Base-by-base conservation (phyloP, 2,329 filamentous ascomycete species). In the Penicillium brevicompactum region DNA sequence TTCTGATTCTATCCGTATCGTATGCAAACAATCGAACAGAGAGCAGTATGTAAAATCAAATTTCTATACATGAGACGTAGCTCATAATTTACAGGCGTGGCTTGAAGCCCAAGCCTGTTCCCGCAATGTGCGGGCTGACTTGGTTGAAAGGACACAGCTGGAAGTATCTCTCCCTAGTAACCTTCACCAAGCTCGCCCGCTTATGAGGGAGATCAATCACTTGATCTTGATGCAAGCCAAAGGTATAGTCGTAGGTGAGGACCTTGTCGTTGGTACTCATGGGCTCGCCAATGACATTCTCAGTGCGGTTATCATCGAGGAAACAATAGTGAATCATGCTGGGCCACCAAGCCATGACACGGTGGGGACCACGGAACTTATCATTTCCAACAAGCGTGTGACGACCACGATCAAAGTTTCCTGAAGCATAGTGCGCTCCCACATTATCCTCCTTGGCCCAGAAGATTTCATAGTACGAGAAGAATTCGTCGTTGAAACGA, bases 391-490 rank as follows among this genome's bases (percentile, higher is more conserved):
- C 83, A 2, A 86, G 77, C 0, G 82, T 83, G 69, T 86, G 83
- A 18, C 84, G 78, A 8, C 84, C 84, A 34, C 83, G 81, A 62
- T 86, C 84, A 61, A 80, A 85, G 53, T 81, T 77, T n/a, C 74
- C 74, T 4, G 83, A 78, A 38, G 78, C 72, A 66, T 83, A 84
- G 69, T 85, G 80, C 1, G 82, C 82, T 40, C 84, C 84, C 61
- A 82, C 78, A 56, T 83, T 80, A 59, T 86, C 83, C 67, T 86
- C 82, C 78, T 85, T 86, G 34, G 85, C 87, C 88, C 88, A 92
- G 71, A 92, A 92, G 2, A 92, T 78, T 71, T 93, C 90, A 68
- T 90, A 92, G 70, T 92, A 92, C 0, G 88, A 86, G 70, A 92
- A 92, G 46, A 78, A 82, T 1, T 80, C 81, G 27, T 88, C 87